Evolutionary conservation across 2,329 filamentous ascomycete species (phyloP).

Genomic region (Onygenales sp.): DNA sequence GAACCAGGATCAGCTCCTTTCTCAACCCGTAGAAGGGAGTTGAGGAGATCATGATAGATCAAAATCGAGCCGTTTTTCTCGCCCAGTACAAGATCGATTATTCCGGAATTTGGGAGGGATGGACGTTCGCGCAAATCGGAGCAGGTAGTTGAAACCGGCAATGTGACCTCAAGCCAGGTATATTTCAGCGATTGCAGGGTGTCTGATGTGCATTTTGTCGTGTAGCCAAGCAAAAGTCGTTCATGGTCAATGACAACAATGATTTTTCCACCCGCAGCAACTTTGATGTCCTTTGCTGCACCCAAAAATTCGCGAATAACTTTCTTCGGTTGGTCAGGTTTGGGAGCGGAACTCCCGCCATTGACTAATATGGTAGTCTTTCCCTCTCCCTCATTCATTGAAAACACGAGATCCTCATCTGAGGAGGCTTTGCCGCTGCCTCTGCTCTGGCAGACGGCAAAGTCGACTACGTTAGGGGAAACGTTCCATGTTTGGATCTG

Average conservation of each 20-base stretch:
- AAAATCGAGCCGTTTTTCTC: conserved; percentile 67
- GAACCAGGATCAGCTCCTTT: conserved; percentile 36
- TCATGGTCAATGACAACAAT: conserved; percentile 31
- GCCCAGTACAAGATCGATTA: conserved; percentile 70
- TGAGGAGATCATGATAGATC: conserved; percentile 67
- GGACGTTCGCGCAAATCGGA: conserved; percentile 50
- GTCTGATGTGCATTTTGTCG: conserved; percentile 24
- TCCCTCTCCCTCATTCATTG: conserved; percentile 28
- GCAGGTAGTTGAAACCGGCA: conserved; percentile 56
- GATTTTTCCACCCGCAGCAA: conserved; percentile 22
- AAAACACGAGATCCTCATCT: conserved; percentile 28
- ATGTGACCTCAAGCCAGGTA: conserved; percentile 45
- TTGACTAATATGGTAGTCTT: conserved; percentile 19
- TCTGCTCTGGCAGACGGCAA: conserved; percentile 14
- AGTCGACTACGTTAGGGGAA: conserved; percentile 24
- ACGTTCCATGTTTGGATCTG: conserved; percentile 37
- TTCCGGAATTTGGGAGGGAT: conserved; percentile 14
- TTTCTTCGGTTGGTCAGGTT: not conserved
- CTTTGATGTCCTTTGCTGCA: conserved; percentile 21
- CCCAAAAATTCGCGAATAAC: conserved; percentile 21
- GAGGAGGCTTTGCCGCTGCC: conserved; percentile 13
- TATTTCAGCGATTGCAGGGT: conserved; percentile 33
- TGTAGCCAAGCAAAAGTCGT: conserved; percentile 52
- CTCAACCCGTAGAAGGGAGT: conserved; percentile 40
- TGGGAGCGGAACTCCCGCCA: not conserved